phyloP scores from a whole-genome alignment of 106 monocot genomes.

The Apostasia ramifera region DNA sequence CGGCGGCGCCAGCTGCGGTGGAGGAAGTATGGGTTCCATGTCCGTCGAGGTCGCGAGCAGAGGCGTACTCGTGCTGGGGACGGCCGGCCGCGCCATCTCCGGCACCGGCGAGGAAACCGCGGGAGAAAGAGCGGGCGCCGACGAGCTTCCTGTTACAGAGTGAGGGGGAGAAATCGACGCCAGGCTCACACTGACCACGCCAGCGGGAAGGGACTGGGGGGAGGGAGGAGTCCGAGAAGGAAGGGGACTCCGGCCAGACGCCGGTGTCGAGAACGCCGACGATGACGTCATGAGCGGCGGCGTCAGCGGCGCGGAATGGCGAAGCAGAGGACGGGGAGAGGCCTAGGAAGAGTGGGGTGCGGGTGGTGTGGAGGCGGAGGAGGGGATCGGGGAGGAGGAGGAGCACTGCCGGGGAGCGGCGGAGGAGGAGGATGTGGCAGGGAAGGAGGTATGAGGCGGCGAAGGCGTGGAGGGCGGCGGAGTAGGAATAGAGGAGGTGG shows the following conservation, averaged over 20 bases:
- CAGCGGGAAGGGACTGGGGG: slow-evolving; percentile 24
- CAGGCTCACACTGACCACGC: slow-evolving; percentile 41
- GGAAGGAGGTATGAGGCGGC: slow-evolving; percentile 18
- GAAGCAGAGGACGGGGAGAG: slow-evolving; percentile 8
- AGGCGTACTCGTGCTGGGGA: slow-evolving; percentile 8
- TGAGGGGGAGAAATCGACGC: slow-evolving; percentile 30
- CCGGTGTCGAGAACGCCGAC: slow-evolving; percentile 60
- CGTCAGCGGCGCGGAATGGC: not conserved
- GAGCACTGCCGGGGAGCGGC: slow-evolving; percentile 24
- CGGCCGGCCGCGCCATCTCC: not conserved
- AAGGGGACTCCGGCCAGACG: slow-evolving; percentile 44
- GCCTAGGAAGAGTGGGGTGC: slow-evolving; percentile 31
- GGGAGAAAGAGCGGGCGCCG: slow-evolving; percentile 57
- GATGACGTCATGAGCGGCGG: slow-evolving; percentile 22
- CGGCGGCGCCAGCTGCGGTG: slow-evolving; percentile 25
- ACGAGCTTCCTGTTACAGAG: slow-evolving; percentile 57
- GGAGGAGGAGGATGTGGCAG: slow-evolving; percentile 22
- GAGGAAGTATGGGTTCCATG: slow-evolving; percentile 39
- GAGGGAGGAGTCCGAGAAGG: slow-evolving; percentile 37
- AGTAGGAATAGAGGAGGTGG: slow-evolving; percentile 44
- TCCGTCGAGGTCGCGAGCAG: slow-evolving; percentile 35
- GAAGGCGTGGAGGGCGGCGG: slow-evolving; percentile 23
- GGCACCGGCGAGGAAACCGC: slow-evolving; percentile 25
- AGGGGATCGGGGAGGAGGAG: slow-evolving; percentile 20
- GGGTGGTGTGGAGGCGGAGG: slow-evolving; percentile 36